These are phyloP conservation scores for Mesostigma viride DNA, from an alignment of 139 green algal species.

Conservation along the genomic window DNA sequence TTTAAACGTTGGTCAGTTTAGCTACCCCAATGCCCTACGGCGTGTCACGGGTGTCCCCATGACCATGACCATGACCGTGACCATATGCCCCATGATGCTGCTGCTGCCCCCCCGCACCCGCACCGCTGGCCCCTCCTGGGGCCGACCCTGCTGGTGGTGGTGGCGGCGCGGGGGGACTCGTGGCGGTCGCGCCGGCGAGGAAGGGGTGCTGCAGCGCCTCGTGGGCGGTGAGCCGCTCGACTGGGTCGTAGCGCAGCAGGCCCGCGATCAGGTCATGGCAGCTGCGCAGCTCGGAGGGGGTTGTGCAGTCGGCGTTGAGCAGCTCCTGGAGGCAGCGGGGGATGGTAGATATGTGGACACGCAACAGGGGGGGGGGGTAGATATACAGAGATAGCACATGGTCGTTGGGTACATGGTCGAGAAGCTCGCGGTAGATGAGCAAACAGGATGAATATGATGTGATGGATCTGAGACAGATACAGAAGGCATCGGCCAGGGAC, in stretches of 20 bases:
- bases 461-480: too few relatives aligned
- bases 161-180: too few relatives aligned
- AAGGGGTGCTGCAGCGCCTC: slow-evolving; percentile 74
- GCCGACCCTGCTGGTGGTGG: too few relatives aligned
- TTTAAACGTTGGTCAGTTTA: neutral
- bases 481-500: too few relatives aligned
- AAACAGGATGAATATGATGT: too few relatives aligned
- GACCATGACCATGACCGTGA: neutral
- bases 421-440: neutral
- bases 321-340: too few relatives aligned
- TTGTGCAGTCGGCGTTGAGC: too few relatives aligned
- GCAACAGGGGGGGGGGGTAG: slow-evolving; percentile 14
- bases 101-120: too few relatives aligned
- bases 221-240: slow-evolving; percentile 50
- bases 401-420: neutral
- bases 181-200: too few relatives aligned
- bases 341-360: slow-evolving; percentile 21
- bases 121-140: neutral
- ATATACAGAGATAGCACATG: neutral
- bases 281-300: too few relatives aligned
- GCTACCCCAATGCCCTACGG: neutral
- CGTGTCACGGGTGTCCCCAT: neutral
- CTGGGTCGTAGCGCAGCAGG: slow-evolving; percentile 57
- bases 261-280: slow-evolving; percentile 40
- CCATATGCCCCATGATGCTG: neutral